phyloP scores from a whole-genome alignment of 495 filamentous ascomycete species.

The Aspergillus affinis region DNA sequence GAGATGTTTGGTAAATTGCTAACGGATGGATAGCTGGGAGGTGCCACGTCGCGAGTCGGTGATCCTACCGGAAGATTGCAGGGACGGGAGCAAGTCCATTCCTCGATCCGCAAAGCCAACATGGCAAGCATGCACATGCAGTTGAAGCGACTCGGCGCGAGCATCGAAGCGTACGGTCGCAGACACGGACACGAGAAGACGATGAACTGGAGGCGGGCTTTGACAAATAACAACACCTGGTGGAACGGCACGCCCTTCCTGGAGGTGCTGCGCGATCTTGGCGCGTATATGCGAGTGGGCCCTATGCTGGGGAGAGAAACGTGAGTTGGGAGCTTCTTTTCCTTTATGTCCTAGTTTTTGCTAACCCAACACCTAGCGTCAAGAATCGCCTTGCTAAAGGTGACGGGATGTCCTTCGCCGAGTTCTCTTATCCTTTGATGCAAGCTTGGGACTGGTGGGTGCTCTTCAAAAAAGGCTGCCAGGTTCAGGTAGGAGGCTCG shows the following conservation, averaged over 20 bases:
- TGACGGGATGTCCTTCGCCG: slow-evolving; percentile 89
- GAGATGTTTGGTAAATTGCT: slow-evolving; percentile 6
- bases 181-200: slow-evolving; percentile 60
- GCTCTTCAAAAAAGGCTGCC: slow-evolving; percentile 64
- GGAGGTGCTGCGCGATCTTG: slow-evolving; percentile 71
- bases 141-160: slow-evolving; percentile 71
- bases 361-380: slow-evolving; percentile 54
- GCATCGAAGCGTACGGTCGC: slow-evolving; percentile 61
- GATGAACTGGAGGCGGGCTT: slow-evolving; percentile 59
- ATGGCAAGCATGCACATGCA: slow-evolving; percentile 78
- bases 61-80: slow-evolving; percentile 79
- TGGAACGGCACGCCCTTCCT: slow-evolving; percentile 66
- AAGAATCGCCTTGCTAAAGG: slow-evolving; percentile 75
- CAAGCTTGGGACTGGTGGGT: slow-evolving; percentile 98
- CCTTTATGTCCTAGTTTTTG: neutral
- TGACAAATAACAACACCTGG: slow-evolving; percentile 82
- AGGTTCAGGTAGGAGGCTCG: slow-evolving; percentile 88
- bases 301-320: slow-evolving; percentile 88
- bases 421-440: slow-evolving; percentile 90
- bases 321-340: slow-evolving; percentile 49
- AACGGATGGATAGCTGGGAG: slow-evolving; percentile 60
- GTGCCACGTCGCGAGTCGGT: slow-evolving; percentile 80
- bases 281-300: slow-evolving; percentile 69
- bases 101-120: slow-evolving; percentile 61
- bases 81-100: slow-evolving; percentile 58